Conservation (phyloP, 805 yeast genomes). For the Tetrapisispora taiwanensis region DNA sequence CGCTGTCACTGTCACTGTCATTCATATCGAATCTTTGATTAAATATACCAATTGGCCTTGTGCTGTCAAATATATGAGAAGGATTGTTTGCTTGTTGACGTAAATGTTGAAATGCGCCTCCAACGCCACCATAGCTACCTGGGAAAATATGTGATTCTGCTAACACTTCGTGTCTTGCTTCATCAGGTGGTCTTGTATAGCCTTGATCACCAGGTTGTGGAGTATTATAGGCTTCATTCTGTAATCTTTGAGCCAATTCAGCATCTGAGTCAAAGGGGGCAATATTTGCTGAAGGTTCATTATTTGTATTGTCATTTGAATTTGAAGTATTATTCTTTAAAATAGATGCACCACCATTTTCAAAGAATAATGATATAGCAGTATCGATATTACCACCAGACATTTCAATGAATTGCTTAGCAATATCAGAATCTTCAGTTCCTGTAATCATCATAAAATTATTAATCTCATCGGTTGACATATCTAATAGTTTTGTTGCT, state of each 20-base stretch:
- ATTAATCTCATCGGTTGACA: slow-evolving; percentile 45
- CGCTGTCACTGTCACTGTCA: slow-evolving; percentile 6
- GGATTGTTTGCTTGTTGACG: slow-evolving; percentile 11
- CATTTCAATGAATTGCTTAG: slow-evolving; percentile 68
- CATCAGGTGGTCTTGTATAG: slow-evolving; percentile 67
- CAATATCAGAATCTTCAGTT: slow-evolving; percentile 53
- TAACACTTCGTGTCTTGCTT: slow-evolving; percentile 57
- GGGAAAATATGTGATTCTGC: slow-evolving; percentile 34
- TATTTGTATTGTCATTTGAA: not conserved
- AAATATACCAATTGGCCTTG: slow-evolving; percentile 28
- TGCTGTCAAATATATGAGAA: slow-evolving; percentile 28
- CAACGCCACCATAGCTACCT: slow-evolving; percentile 31
- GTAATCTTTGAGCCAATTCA: slow-evolving; percentile 51
- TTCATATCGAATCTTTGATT: slow-evolving; percentile 27
- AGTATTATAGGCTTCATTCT: slow-evolving; percentile 47
- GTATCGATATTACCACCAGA: slow-evolving; percentile 68
- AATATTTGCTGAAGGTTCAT: slow-evolving; percentile 3
- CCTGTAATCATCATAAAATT: slow-evolving; percentile 81
- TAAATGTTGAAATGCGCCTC: slow-evolving; percentile 27
- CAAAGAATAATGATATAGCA: slow-evolving; percentile 78
- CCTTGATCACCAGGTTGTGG: slow-evolving; percentile 19
- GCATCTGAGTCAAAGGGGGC: slow-evolving; percentile 33
- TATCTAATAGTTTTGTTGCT: slow-evolving; percentile 2
- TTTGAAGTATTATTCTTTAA: slow-evolving; percentile 6
- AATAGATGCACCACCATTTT: slow-evolving; percentile 38